Conservation (phyloP, 345 rosid genomes). For the Lumnitzera littorea region DNA sequence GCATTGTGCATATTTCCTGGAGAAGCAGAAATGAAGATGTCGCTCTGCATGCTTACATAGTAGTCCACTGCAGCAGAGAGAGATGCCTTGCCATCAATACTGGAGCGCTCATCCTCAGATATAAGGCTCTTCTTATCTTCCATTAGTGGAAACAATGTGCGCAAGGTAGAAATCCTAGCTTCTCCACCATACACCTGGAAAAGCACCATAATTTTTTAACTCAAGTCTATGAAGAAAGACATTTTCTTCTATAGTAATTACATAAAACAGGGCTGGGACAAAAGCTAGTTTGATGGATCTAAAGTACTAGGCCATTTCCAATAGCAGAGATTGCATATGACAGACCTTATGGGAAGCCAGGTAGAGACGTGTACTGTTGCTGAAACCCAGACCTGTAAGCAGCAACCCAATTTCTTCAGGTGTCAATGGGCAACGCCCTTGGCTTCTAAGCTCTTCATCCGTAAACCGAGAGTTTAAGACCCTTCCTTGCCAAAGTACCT, state of each 20-base stretch:
- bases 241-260: not conserved
- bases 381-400: slow-evolving; percentile 82
- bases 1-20: slow-evolving; percentile 99
- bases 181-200: slow-evolving; percentile 90
- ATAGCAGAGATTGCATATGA: not conserved
- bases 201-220: not conserved
- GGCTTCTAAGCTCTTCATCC: slow-evolving; percentile 67
- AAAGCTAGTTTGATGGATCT: too few species aligned
- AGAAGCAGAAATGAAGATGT: slow-evolving; percentile 90
- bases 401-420: slow-evolving; percentile 93
- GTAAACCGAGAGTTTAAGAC: slow-evolving; percentile 82
- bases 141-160: slow-evolving; percentile 63
- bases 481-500: slow-evolving; percentile 90
- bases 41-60: slow-evolving; percentile 84
- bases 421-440: slow-evolving; percentile 97
- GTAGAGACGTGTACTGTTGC: slow-evolving; percentile 72
- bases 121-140: slow-evolving; percentile 92
- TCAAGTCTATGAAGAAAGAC: not conserved
- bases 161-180: slow-evolving; percentile 65
- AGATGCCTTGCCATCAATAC: slow-evolving; percentile 75
- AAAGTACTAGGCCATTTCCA: not conserved
- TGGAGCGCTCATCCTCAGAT: slow-evolving; percentile 49
- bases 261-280: too few species aligned
- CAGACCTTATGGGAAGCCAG: slow-evolving; percentile 91
- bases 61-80: slow-evolving; percentile 88